Evolutionary conservation across 106 monocot species (phyloP).

Genomic region (Iris macrosiphon): DNA sequence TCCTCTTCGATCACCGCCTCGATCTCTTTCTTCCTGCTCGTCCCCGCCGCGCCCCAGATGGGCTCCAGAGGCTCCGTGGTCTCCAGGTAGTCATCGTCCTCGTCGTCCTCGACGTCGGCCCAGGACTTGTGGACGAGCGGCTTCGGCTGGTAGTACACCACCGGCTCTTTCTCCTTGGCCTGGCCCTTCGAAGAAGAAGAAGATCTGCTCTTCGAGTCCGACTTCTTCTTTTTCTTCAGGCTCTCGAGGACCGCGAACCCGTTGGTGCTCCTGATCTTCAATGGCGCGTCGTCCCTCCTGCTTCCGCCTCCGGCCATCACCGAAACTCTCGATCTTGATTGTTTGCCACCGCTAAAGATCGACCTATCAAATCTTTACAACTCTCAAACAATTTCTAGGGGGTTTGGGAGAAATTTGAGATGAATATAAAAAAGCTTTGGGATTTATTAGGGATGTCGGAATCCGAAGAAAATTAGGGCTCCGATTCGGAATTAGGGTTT

Average conservation of each 20-base stretch:
- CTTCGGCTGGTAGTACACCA: conserved; percentile 30
- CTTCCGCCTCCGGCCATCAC: conserved; percentile 16
- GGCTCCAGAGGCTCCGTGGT: conserved; percentile 44
- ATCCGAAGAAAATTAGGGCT: no score
- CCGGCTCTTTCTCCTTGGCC: conserved; percentile 19
- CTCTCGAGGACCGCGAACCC: conserved; percentile 52
- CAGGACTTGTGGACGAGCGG: conserved; percentile 34
- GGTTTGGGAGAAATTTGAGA: no score
- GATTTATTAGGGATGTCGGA: no score
- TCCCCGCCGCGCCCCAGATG: conserved; percentile 23
- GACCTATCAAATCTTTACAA: no score
- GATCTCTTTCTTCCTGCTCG: conserved; percentile 5
- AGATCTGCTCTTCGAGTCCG: conserved; percentile 11
- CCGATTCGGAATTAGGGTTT: no score
- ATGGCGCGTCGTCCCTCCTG: conserved; percentile 14
- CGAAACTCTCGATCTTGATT: no score
- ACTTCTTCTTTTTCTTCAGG: no score
- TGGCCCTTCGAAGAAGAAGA: conserved; percentile 8
- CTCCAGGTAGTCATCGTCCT: conserved; percentile 48
- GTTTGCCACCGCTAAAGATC: no score
- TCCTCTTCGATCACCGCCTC: conserved; percentile 26
- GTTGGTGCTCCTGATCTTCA: conserved; percentile 36
- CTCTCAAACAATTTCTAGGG: no score
- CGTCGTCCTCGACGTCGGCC: conserved; percentile 46
- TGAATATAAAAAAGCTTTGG: no score